Conservation (phyloP, 2,329 filamentous ascomycete genomes). For the Fusarium albidum region DNA sequence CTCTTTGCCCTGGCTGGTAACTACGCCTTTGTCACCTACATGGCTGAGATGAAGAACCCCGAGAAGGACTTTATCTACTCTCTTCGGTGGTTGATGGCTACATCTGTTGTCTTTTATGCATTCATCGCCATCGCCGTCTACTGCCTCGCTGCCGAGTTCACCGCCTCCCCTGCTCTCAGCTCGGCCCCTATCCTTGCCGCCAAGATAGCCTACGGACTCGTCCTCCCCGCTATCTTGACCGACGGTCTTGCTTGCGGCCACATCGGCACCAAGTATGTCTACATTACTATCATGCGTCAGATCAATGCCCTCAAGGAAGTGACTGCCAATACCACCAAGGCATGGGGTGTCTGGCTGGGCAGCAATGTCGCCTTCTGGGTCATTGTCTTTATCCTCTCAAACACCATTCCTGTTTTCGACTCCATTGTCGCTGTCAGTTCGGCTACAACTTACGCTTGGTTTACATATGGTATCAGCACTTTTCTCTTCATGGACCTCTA, state of each 20-base stretch:
- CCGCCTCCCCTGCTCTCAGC: slow-evolving; percentile 30
- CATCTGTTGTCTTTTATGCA: slow-evolving; percentile 28
- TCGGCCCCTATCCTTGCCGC: slow-evolving; percentile 25
- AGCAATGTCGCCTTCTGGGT: slow-evolving; percentile 28
- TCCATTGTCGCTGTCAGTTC: slow-evolving; percentile 34
- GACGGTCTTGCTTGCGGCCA: slow-evolving; percentile 30
- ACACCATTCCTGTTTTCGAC: slow-evolving; percentile 34
- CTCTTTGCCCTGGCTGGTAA: slow-evolving; percentile 36
- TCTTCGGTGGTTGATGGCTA: slow-evolving; percentile 16
- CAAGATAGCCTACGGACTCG: slow-evolving; percentile 35
- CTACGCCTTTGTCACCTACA: slow-evolving; percentile 33
- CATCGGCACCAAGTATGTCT: slow-evolving; percentile 35
- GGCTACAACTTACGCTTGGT: slow-evolving; percentile 34
- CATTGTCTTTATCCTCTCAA: slow-evolving; percentile 35
- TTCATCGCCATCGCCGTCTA: slow-evolving; percentile 27
- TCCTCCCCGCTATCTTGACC: slow-evolving; percentile 29
- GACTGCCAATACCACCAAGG: slow-evolving; percentile 25
- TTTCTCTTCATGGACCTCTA: slow-evolving; percentile 30
- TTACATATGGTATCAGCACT: slow-evolving; percentile 30
- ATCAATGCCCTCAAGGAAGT: slow-evolving; percentile 25
- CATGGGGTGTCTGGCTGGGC: slow-evolving; percentile 35
- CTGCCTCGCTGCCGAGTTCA: slow-evolving; percentile 29
- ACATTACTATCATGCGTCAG: slow-evolving; percentile 27
- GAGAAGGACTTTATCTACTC: slow-evolving; percentile 27
- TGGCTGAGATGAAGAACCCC: slow-evolving; percentile 36